Conservation (phyloP, 1,284 basidiomycete species). For the Serendipita sp. region DNA sequence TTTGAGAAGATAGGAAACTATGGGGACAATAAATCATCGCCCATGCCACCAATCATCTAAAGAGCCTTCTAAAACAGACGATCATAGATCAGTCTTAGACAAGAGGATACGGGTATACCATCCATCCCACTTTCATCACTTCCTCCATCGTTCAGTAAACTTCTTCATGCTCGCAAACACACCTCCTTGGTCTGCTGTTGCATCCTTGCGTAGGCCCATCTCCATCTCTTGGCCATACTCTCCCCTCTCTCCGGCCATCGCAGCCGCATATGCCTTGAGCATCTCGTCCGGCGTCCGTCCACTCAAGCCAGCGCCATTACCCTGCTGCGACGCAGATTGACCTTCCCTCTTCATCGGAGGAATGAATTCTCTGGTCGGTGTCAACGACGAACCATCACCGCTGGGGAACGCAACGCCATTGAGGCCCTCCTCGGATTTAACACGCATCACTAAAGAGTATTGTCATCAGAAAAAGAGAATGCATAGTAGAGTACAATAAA, state of each 20-base stretch:
- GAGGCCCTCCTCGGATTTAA: neutral
- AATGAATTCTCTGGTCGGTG: neutral
- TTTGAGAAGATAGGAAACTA: too few relatives aligned
- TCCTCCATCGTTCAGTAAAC: too few relatives aligned
- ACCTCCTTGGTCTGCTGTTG: too few relatives aligned
- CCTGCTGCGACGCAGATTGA: neutral
- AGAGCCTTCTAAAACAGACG: too few relatives aligned
- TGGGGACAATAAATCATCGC: too few relatives aligned
- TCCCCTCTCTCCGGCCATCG: neutral
- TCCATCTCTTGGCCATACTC: neutral
- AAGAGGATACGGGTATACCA: too few relatives aligned
- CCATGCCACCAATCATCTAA: too few relatives aligned
- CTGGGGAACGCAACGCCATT: neutral
- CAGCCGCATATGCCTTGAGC: conserved; percentile 50
- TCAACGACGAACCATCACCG: neutral
- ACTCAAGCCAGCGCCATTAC: neutral
- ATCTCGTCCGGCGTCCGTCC: conserved; percentile 44
- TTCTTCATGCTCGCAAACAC: too few relatives aligned
- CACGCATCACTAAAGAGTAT: neutral
- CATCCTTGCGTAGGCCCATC: neutral
- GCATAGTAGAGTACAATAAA: neutral
- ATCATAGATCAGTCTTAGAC: too few relatives aligned
- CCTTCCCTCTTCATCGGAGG: neutral
- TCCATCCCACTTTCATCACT: too few relatives aligned
- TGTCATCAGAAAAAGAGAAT: neutral